Evolutionary conservation across 2,329 filamentous ascomycete genomes (phyloP).

Genomic region (Pseudomassariella vexata): DNA sequence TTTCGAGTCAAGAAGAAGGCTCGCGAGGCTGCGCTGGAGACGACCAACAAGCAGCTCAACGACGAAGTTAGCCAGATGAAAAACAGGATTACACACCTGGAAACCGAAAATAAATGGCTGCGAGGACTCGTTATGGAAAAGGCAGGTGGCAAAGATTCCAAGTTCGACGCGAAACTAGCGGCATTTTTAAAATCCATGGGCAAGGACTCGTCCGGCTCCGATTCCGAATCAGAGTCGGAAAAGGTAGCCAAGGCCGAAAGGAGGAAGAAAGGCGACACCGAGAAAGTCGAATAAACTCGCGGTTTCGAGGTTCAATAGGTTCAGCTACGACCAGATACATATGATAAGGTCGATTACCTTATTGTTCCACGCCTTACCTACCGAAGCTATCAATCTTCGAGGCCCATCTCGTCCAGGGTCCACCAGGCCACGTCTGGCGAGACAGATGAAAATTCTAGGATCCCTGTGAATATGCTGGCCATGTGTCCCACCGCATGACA

Average conservation of each 20-base stretch:
- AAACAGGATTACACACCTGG: slow-evolving; percentile 61
- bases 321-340: no score
- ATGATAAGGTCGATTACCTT: no score
- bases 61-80: slow-evolving; percentile 74
- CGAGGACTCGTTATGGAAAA: slow-evolving; percentile 75
- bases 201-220: slow-evolving; percentile 10
- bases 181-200: slow-evolving; percentile 17
- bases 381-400: no score
- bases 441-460: no score
- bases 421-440: no score
- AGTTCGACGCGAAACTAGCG: slow-evolving; percentile 31
- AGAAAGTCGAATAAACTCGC: no score
- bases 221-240: slow-evolving; percentile 4
- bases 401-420: no score
- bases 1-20: slow-evolving; percentile 97
- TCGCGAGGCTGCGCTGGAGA: slow-evolving; percentile 79
- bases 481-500: no score
- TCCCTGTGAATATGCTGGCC: no score
- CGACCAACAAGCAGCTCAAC: slow-evolving; percentile 74
- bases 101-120: slow-evolving; percentile 41
- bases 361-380: no score
- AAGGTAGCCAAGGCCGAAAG: slow-evolving; percentile 3
- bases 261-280: no score
- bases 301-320: no score
- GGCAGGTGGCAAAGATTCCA: slow-evolving; percentile 57